Evolutionary conservation across 148 eudicot species (phyloP).

Genomic region (Vaccinium darrowii): DNA sequence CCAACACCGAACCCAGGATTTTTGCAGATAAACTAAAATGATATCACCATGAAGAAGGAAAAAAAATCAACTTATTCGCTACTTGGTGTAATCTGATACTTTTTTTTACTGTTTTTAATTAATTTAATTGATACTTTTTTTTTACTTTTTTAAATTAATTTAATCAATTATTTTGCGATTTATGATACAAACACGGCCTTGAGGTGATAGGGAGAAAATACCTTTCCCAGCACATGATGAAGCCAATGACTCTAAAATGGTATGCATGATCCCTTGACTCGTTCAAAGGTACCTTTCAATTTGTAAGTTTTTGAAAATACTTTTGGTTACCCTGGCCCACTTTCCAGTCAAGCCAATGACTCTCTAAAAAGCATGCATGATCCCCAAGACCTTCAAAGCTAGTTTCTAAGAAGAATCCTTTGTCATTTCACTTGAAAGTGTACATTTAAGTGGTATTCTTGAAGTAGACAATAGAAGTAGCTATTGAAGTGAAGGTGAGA

Average conservation of each 20-base stretch:
- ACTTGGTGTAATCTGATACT: no score
- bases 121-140: no score
- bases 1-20: no score
- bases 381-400: neutral
- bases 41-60: neutral
- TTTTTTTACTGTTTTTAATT: no score
- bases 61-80: no score
- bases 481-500: no score
- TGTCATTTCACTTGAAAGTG: neutral
- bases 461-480: no score
- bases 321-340: neutral
- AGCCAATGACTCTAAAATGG: conserved; percentile 3
- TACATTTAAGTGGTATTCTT: no score
- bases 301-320: neutral
- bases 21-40: neutral
- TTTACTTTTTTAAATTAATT: no score
- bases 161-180: no score
- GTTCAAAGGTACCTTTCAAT: conserved; percentile 4
- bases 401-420: neutral
- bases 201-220: neutral
- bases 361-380: neutral
- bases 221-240: conserved; percentile 10
- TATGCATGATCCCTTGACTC: neutral
- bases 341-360: neutral
- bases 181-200: no score